These are phyloP conservation scores for Penicillium turbatum DNA, from an alignment of 495 filamentous ascomycete genomes.

Conservation along the genomic window DNA sequence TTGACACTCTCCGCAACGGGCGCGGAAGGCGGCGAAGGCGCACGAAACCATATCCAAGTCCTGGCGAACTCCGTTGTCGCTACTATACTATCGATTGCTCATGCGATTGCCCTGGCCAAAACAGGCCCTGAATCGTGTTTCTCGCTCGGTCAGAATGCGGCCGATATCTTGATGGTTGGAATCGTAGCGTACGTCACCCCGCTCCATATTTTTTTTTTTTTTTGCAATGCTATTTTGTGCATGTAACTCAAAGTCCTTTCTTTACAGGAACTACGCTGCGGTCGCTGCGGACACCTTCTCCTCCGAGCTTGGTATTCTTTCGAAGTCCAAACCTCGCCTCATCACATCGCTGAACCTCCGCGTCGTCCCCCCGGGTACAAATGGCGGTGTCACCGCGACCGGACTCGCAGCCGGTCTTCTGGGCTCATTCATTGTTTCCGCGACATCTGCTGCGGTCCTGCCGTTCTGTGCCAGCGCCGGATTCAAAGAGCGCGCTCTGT, in stretches of 20 bases:
- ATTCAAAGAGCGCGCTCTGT: constrained; percentile 45
- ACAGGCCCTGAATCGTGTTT: constrained; percentile 30
- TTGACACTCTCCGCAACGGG: constrained; percentile 75
- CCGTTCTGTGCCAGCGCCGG: constrained; percentile 63
- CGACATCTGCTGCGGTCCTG: constrained; percentile 58
- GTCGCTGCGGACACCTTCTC: constrained; percentile 92
- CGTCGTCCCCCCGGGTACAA: constrained; percentile 82
- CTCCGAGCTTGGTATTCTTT: constrained; percentile 91
- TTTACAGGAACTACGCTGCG: constrained; percentile 71
- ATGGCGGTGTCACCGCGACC: constrained; percentile 76
- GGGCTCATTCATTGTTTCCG: constrained; percentile 68
- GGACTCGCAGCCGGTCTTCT: constrained; percentile 70
- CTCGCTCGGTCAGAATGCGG: constrained; percentile 30
- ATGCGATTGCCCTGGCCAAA: constrained; percentile 57
- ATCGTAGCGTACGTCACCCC: constrained; percentile 48
- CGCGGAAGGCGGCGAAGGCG: constrained; percentile 67
- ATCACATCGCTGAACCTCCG: constrained; percentile 75
- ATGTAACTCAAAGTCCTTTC: neutral
- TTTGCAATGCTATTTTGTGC: neutral
- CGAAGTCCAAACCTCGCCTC: constrained; percentile 69
- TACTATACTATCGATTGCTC: constrained; percentile 65
- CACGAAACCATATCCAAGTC: constrained; percentile 83
- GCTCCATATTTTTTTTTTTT: neutral
- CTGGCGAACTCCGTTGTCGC: constrained; percentile 82
- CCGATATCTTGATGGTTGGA: constrained; percentile 53